Conservation (phyloP, 805 yeast species). For the Debaryomyces hansenii region DNA sequence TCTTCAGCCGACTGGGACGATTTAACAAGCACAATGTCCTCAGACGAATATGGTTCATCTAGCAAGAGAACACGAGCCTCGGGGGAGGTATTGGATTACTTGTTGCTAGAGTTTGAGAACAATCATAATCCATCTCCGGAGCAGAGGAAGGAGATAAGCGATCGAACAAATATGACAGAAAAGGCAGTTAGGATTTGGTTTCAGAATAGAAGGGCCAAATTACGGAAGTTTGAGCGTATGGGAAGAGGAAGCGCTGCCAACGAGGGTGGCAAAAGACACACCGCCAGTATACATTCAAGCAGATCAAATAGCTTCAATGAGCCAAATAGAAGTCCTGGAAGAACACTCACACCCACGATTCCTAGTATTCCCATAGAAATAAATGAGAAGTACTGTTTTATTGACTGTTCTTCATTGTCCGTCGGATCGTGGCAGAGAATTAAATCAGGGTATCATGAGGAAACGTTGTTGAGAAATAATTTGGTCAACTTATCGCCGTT, state of each 20-base stretch:
- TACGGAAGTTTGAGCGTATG: constrained; percentile 62
- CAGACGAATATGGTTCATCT: constrained; percentile 21
- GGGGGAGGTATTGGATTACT: constrained; percentile 73
- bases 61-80: constrained; percentile 66
- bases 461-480: constrained; percentile 42
- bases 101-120: constrained; percentile 65
- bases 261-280: constrained; percentile 15
- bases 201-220: constrained; percentile 82
- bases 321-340: constrained; percentile 5
- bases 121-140: constrained; percentile 79
- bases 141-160: constrained; percentile 66
- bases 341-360: not conserved
- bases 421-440: constrained; percentile 84
- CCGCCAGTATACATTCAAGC: constrained; percentile 17
- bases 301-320: constrained; percentile 21
- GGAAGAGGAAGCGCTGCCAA: constrained; percentile 12
- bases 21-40: constrained; percentile 14
- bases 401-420: constrained; percentile 65
- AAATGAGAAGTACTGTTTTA: constrained; percentile 66
- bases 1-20: not conserved
- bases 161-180: constrained; percentile 77
- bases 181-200: constrained; percentile 92
- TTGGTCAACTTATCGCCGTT: constrained; percentile 66
- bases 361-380: constrained; percentile 44
- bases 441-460: constrained; percentile 56